Evolutionary conservation across 139 green algal species (phyloP).

Genomic region (Chlorella sp.): DNA sequence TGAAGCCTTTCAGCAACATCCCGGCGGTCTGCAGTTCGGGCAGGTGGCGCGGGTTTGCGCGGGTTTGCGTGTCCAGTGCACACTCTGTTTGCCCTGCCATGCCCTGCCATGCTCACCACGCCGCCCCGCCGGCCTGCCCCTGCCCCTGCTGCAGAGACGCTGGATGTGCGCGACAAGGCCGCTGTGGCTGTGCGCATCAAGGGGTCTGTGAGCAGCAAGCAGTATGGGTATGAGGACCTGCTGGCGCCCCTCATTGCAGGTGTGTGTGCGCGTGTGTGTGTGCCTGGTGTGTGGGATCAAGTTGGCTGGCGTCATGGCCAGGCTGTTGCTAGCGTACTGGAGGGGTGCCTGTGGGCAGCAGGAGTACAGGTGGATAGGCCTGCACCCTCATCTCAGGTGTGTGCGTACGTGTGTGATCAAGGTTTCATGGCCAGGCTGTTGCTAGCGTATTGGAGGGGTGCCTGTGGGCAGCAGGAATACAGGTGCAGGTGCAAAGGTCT

Average conservation of each 20-base stretch:
- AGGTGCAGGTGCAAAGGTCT: background rate
- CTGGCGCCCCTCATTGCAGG: slow-evolving; percentile 87
- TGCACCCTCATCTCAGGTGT: background rate
- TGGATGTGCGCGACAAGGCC: slow-evolving; percentile 84
- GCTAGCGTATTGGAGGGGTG: background rate
- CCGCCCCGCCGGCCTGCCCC: too few relatives aligned
- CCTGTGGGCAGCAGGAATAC: too few relatives aligned
- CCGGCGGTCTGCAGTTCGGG: too few relatives aligned
- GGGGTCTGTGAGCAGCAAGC: slow-evolving; percentile 88
- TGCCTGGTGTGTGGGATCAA: background rate
- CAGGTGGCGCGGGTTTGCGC: too few relatives aligned
- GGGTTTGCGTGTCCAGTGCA: too few relatives aligned
- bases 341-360: too few relatives aligned
- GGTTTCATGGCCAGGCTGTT: background rate
- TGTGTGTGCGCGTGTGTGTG: background rate
- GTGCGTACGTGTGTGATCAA: background rate
- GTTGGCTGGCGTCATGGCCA: background rate
- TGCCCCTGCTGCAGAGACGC: slow-evolving; percentile 49
- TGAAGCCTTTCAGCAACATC: too few relatives aligned
- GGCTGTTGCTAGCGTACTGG: background rate
- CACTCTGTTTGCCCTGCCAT: too few relatives aligned
- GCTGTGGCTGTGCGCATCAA: slow-evolving; percentile 81
- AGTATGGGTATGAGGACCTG: slow-evolving; percentile 90
- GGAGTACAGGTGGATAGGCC: background rate
- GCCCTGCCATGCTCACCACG: too few relatives aligned